Evolutionary conservation across 1,284 basidiomycete genomes (phyloP), one percentile per base, ranked within the genome.

Genomic region (Trichosporon ovoides): DNA sequence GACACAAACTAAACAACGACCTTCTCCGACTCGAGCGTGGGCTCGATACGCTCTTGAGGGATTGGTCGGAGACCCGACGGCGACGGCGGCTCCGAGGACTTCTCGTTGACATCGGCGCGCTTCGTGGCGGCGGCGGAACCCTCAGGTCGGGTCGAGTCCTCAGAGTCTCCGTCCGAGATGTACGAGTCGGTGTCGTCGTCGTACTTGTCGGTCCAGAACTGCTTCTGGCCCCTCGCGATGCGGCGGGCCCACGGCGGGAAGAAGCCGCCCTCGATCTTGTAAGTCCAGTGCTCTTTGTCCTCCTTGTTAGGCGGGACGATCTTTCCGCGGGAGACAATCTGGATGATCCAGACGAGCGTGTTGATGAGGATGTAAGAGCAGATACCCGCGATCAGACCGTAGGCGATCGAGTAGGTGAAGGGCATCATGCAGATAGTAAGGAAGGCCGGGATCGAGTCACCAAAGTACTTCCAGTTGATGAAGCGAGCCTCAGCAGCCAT

Each of bases 381-480:
- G 51, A 63, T 56, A 35, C 61, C 61, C 18, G 53, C 61, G n/a
- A 63, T 63, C 13, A 63, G 61, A 34, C 61, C 61, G 56, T 63
- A 60, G n/a, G 61, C 61, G 51, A 63, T 63, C 40, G 61, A 63
- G 58, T 63, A 89, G 10, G 87, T 85, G 56, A 90, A 60, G 83
- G 89, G 75, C 66, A 91, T 91, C 58, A 88, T 81, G 52, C 90
- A 81, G 58, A 91, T 78, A 0, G 86, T 87, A 56, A 91, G 75
- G 80, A 91, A 91, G 0, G 88, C 87, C 7, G 91, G 91, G 3
- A 93, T 83, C 14, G 88, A 84, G 73, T 94, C 91, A 28, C 90
- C 89, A 38, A 87, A 82, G 71, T 89, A 94, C 71, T 86, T 82
- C 90, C 91, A 94, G 77, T 92, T 93, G 77, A 94, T 87, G 58